Percentiles rank a stretch among this genome's conserved stretches.
These are phyloP conservation scores for Vigna nakashimae DNA, from an alignment of 306 rosid species.

Conservation along the genomic window DNA sequence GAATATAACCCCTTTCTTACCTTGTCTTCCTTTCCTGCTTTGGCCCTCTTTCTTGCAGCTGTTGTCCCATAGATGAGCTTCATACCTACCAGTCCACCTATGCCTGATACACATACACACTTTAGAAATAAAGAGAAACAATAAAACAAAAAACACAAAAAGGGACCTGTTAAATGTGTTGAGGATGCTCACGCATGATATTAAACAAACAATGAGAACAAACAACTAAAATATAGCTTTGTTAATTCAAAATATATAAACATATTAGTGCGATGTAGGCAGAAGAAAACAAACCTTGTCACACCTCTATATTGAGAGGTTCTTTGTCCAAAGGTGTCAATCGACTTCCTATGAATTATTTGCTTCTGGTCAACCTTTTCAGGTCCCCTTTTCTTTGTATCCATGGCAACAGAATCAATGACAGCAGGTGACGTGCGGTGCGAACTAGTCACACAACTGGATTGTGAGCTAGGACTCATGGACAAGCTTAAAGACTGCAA, in stretches of 20 bases:
- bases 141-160: neutral
- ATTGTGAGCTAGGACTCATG: slow-evolving; percentile 87
- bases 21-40: slow-evolving; percentile 97
- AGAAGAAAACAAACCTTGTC: slow-evolving; percentile 66
- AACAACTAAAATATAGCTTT: slow-evolving; percentile 18
- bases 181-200: slow-evolving; percentile 24
- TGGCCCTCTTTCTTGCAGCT: slow-evolving; percentile 96
- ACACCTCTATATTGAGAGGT: slow-evolving; percentile 94
- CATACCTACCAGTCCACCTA: slow-evolving; percentile 96
- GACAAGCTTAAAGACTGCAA: slow-evolving; percentile 77
- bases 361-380: slow-evolving; percentile 71
- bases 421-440: slow-evolving; percentile 58
- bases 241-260: neutral
- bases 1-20: slow-evolving; percentile 49
- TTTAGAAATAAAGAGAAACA: slow-evolving; percentile 19
- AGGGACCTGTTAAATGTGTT: neutral
- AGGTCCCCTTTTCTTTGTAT: slow-evolving; percentile 79
- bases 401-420: slow-evolving; percentile 58
- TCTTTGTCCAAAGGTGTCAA: slow-evolving; percentile 92
- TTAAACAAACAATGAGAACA: neutral
- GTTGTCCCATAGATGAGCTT: slow-evolving; percentile 97
- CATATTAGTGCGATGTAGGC: neutral
- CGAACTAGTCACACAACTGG: slow-evolving; percentile 77
- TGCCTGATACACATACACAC: slow-evolving; percentile 63
- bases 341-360: slow-evolving; percentile 85